Percentiles rank a stretch among this genome's conserved stretches.
Conservation (phyloP, 495 filamentous ascomycete genomes). For the Penicillium verhagenii region DNA sequence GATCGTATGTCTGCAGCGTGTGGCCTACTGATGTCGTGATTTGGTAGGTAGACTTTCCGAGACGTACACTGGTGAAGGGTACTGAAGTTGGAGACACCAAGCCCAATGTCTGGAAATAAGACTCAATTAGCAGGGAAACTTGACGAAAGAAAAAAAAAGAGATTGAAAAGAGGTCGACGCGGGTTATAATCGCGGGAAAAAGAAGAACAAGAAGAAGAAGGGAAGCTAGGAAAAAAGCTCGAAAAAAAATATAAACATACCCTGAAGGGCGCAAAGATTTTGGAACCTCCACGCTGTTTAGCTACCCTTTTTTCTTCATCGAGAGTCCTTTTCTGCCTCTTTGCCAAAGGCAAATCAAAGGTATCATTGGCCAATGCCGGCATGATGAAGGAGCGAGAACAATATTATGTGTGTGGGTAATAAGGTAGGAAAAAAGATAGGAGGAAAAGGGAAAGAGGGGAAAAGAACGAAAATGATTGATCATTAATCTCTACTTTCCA, state of each 20-base stretch:
- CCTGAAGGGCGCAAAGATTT: slow-evolving; percentile 87
- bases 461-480: background rate
- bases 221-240: too few species aligned
- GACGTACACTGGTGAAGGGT: slow-evolving; percentile 81
- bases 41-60: slow-evolving; percentile 93
- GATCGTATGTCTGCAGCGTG: slow-evolving; percentile 90
- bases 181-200: background rate
- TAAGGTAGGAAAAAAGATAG: background rate
- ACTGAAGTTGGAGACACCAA: slow-evolving; percentile 86
- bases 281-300: slow-evolving; percentile 46
- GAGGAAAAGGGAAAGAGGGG: background rate
- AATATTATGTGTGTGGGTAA: background rate
- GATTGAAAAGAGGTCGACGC: background rate
- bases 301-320: slow-evolving; percentile 25
- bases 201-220: too few species aligned
- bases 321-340: slow-evolving; percentile 61
- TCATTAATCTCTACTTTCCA: background rate
- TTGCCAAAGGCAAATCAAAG: slow-evolving; percentile 56
- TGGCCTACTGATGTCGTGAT: slow-evolving; percentile 92
- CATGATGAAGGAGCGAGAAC: slow-evolving; percentile 28
- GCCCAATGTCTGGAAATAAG: slow-evolving; percentile 69
- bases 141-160: background rate
- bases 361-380: slow-evolving; percentile 43
- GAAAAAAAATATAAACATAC: slow-evolving; percentile 62
- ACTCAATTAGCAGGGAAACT: slow-evolving; percentile 4